These are phyloP conservation scores for Ogataea degrootiae DNA, from an alignment of 805 yeast species.

Conservation along the genomic window DNA sequence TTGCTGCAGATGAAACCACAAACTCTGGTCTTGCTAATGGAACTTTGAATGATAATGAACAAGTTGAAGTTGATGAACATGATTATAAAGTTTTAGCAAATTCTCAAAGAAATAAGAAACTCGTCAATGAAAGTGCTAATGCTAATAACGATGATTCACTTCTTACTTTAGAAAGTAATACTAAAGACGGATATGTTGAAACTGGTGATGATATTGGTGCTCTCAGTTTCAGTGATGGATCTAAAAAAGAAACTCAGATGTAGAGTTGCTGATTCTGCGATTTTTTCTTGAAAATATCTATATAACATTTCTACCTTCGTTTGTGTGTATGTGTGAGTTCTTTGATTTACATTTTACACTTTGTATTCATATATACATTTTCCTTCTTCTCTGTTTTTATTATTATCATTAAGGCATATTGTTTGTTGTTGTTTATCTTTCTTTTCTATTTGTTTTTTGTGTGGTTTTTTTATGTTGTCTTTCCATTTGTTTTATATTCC, in stretches of 20 bases:
- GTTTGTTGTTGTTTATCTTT: no score
- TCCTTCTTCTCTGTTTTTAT: no score
- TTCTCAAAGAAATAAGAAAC: not conserved
- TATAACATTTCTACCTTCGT: no score
- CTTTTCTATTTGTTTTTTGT: no score
- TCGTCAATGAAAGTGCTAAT: not conserved
- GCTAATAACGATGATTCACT: conserved; percentile 12
- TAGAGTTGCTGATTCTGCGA: not conserved
- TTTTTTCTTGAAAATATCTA: no score
- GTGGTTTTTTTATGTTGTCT: no score
- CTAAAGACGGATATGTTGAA: conserved; percentile 14
- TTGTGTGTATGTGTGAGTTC: no score
- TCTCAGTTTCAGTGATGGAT: conserved; percentile 17
- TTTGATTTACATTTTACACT: no score
- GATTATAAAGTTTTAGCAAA: not conserved
- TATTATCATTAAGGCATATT: no score
- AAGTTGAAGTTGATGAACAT: not conserved
- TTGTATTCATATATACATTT: no score
- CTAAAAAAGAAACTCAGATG: conserved; percentile 23
- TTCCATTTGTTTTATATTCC: no score
- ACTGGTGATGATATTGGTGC: conserved; percentile 18
- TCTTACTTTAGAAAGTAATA: conserved; percentile 9
- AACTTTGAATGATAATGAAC: not conserved
- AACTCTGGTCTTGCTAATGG: not conserved
- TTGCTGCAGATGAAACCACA: no score